These are phyloP conservation scores for Xylariaceae sp. DNA, from an alignment of 2,329 filamentous ascomycete genomes.

Conservation along the genomic window DNA sequence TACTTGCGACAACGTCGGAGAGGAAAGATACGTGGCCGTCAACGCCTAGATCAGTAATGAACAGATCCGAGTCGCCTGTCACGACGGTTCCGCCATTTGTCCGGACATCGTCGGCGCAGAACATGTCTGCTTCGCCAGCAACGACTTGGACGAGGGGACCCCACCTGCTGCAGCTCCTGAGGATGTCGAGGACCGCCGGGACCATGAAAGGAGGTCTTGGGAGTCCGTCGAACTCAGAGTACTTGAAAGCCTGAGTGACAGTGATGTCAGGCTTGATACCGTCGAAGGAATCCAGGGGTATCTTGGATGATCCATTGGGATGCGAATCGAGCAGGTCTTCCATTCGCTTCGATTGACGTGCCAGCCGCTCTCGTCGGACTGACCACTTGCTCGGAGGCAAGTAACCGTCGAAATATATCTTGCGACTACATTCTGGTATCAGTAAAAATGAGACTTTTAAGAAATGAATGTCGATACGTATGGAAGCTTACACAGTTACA, in stretches of 20 bases:
- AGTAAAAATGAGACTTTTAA: constrained; percentile 1
- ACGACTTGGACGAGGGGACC: constrained; percentile 51
- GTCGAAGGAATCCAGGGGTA: constrained; percentile 16
- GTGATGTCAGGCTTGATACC: constrained; percentile 13
- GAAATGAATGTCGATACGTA: constrained; percentile 14
- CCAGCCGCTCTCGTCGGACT: constrained; percentile 56
- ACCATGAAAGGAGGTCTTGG: constrained; percentile 64
- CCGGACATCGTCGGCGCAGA: constrained; percentile 64
- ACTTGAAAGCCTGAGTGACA: constrained; percentile 5
- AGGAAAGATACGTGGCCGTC: constrained; percentile 63
- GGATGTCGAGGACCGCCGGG: constrained; percentile 66
- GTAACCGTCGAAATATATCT: constrained; percentile 81
- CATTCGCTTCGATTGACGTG: constrained; percentile 53
- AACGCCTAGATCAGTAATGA: constrained; percentile 64
- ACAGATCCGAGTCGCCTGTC: constrained; percentile 82
- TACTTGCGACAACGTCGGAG: constrained; percentile 48
- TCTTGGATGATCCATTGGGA: constrained; percentile 25
- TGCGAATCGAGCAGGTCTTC: constrained; percentile 41
- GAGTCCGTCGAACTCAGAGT: constrained; percentile 23
- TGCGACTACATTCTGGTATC: constrained; percentile 42
- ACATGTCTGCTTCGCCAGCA: constrained; percentile 78
- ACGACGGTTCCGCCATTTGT: constrained; percentile 53
- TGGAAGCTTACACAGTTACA: constrained; percentile 56
- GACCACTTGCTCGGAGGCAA: constrained; percentile 63
- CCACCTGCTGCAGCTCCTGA: constrained; percentile 45